Evolutionary conservation across 2,329 filamentous ascomycete species (phyloP).

Genomic region (Ceratocystis papillata): DNA sequence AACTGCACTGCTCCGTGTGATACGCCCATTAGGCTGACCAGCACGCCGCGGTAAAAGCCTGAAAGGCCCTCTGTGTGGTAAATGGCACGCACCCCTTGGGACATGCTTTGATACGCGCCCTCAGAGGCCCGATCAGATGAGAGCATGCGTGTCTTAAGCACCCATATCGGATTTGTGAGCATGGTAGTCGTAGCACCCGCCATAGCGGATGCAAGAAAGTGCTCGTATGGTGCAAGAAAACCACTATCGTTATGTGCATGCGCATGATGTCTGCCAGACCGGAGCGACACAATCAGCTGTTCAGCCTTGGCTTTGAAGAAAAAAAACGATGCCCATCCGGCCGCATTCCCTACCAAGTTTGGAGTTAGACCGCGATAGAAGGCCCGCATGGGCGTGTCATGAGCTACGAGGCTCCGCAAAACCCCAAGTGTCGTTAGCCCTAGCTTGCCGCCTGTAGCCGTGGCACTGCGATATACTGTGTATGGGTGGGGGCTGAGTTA

Average conservation of each 20-base stretch:
- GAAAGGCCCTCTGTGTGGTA: conserved; percentile 57
- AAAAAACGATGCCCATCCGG: conserved; percentile 89
- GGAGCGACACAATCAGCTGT: conserved; percentile 33
- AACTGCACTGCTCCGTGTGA: conserved; percentile 92
- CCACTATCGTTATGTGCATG: background rate
- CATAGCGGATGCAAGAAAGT: conserved; percentile 65
- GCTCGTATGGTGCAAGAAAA: conserved; percentile 54
- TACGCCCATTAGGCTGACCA: conserved; percentile 74
- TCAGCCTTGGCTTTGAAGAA: conserved; percentile 55
- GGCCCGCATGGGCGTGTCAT: conserved; percentile 50
- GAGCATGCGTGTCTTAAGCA: conserved; percentile 95
- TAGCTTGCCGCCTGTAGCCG: conserved; percentile 1
- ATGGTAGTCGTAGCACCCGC: conserved; percentile 64
- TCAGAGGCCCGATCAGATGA: conserved; percentile 62
- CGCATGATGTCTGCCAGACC: conserved; percentile 25
- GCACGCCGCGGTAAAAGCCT: conserved; percentile 81
- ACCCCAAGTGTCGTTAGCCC: conserved; percentile 43
- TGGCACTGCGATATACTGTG: conserved; percentile 14
- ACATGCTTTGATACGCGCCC: conserved; percentile 73
- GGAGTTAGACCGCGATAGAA: conserved; percentile 85
- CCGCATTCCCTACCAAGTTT: conserved; percentile 81
- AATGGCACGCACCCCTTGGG: conserved; percentile 57
- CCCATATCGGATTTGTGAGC: conserved; percentile 93
- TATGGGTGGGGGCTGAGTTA: background rate
- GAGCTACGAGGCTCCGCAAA: conserved; percentile 39